These are phyloP conservation scores for Fraxinus sp. DNA, from an alignment of 305 asterid genomes.

Conservation along the genomic window DNA sequence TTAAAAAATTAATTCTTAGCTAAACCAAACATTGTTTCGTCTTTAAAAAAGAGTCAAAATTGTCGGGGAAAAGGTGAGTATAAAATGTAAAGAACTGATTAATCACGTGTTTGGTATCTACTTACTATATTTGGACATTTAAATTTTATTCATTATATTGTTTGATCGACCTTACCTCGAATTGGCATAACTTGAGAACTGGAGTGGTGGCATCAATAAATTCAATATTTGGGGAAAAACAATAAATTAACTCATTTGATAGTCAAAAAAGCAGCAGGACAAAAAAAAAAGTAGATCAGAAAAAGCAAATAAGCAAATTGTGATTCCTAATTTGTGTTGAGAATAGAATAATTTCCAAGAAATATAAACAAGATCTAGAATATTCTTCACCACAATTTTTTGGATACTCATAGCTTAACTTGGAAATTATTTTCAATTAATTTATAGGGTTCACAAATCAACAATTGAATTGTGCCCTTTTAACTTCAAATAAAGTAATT, in stretches of 20 bases:
- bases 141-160: not conserved
- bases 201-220: not conserved
- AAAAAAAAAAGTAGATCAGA: constrained; percentile 34
- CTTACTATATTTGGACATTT: not conserved
- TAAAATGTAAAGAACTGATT: not conserved
- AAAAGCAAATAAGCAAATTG: constrained; percentile 22
- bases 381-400: constrained; percentile 36
- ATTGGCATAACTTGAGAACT: not conserved
- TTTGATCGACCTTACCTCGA: not conserved
- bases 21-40: not conserved
- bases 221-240: not conserved
- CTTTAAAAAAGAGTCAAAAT: not conserved
- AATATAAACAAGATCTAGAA: constrained; percentile 2
- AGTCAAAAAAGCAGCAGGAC: constrained; percentile 5
- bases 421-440: not conserved
- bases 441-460: not conserved
- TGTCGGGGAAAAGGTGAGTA: not conserved
- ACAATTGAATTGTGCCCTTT: not conserved
- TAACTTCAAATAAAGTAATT: not conserved
- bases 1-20: not conserved
- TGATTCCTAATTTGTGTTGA: constrained; percentile 17
- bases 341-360: constrained; percentile 23
- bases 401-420: constrained; percentile 27
- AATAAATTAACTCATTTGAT: not conserved
- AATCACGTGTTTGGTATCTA: not conserved